Percentiles rank a stretch among this genome's conserved stretches.
Evolutionary conservation across 768 basidiomycete genomes (phyloP).

Genomic region (Crepidotus variabilis): DNA sequence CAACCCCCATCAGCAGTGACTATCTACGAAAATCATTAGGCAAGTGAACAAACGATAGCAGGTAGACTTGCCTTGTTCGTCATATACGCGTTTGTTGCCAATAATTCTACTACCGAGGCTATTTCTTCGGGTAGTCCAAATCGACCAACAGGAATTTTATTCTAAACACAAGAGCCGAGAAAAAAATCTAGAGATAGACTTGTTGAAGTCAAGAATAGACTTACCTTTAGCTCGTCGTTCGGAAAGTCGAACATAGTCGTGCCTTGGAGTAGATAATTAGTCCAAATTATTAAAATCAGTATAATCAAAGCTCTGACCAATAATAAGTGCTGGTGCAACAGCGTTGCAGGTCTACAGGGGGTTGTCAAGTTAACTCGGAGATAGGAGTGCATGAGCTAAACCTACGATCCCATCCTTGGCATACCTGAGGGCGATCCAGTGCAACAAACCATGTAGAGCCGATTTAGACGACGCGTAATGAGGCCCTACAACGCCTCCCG

Average conservation of each 20-base stretch:
- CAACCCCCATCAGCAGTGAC: slow-evolving; percentile 44
- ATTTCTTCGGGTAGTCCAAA: slow-evolving; percentile 49
- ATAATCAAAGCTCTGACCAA: slow-evolving; percentile 21
- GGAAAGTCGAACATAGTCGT: slow-evolving; percentile 47
- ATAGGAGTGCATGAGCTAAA: not conserved
- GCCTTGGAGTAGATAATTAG: slow-evolving; percentile 20
- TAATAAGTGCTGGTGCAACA: slow-evolving; percentile 49
- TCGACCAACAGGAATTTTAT: slow-evolving; percentile 45
- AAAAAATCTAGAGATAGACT: too few relatives aligned
- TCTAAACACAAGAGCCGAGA: slow-evolving; percentile 31
- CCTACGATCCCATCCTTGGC: slow-evolving; percentile 48
- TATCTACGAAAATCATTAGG: slow-evolving; percentile 25
- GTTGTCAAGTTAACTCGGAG: not conserved
- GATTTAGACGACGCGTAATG: slow-evolving; percentile 57
- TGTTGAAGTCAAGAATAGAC: not conserved
- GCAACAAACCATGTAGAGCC: slow-evolving; percentile 49
- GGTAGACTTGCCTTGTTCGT: slow-evolving; percentile 45
- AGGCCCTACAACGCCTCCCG: slow-evolving; percentile 51
- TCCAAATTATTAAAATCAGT: too few relatives aligned
- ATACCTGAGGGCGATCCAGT: slow-evolving; percentile 50
- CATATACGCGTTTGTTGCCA: slow-evolving; percentile 50
- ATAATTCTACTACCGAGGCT: slow-evolving; percentile 45
- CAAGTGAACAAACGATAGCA: not conserved
- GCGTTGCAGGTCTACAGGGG: slow-evolving; percentile 43
- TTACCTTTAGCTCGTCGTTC: slow-evolving; percentile 17